Evolutionary conservation across 129 eudicot genomes (phyloP), one percentile per base, ranked within the genome.

Genomic region (Scalesia atractyloides): DNA sequence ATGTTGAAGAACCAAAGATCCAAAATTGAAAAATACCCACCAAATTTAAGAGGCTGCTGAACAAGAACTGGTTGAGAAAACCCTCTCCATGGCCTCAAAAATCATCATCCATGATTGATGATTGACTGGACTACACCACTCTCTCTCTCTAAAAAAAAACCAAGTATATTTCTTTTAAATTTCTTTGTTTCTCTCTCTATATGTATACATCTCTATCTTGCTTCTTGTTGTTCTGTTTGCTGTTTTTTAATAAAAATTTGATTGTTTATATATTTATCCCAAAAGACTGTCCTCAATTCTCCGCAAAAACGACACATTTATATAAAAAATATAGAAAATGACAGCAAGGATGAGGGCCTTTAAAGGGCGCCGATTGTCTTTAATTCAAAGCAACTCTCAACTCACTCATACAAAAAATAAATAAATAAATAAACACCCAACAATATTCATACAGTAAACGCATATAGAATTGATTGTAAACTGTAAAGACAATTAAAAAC

Each of bases 241-340:
- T 61, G 51, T 52, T 69, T 53, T 83, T 44, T 50, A 79, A 83
- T 67, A 44, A 49, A 9, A 44, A 22, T 11, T 11, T 15, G 1
- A 17, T 18, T 72, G 12, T 76, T 2, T 69, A 2, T 77, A 68
- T 77, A 48, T 74, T 41, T 78, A 63, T 78, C 58, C 67, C 49
- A 54, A 60, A 82, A 70, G 19, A 51, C 52, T 74, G 69, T 72
- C 81, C 84, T 69, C 88, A 62, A 84, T 77, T 66, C 76, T 83
- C 87, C 82, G 73, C 84, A 66, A 76, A 81, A 81, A 81, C 66
- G 85, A 81, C 81, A 81, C 75, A 76, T 80, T 72, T 14, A 81
- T 68, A 34, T 7, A 36, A 20, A 83, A 73, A 69, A 70, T 46
- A 70, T 66, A 81, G 72, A 79, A 74, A 69, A 51, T 81, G 86